phyloP scores from a whole-genome alignment of 179 eudicot genomes.

The Actinidia chinensis region DNA sequence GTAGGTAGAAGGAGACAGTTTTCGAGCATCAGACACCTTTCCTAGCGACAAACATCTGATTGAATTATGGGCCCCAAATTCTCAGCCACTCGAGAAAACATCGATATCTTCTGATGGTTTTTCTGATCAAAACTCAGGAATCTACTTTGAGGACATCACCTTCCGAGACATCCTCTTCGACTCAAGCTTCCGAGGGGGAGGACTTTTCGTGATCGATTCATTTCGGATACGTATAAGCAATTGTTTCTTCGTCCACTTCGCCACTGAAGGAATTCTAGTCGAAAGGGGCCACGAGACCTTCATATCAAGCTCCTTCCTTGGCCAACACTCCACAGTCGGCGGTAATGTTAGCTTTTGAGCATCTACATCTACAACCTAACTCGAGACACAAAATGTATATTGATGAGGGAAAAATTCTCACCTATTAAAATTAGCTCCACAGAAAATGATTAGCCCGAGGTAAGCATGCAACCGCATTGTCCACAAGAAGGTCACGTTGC shows the following conservation, averaged over 20 bases:
- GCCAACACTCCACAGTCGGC: conserved; percentile 56
- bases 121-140: conserved; percentile 9
- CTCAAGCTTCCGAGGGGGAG: conserved; percentile 48
- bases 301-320: conserved; percentile 49
- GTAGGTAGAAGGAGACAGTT: conserved; percentile 58
- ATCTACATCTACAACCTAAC: too few species aligned
- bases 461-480: too few species aligned
- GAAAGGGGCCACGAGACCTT: conserved; percentile 62
- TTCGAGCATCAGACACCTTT: conserved; percentile 54
- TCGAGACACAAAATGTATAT: too few species aligned
- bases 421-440: too few species aligned
- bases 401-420: too few species aligned
- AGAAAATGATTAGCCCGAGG: too few species aligned
- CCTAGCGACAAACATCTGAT: conserved; percentile 47
- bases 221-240: conserved; percentile 46
- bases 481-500: too few species aligned
- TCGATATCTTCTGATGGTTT: not conserved
- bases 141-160: conserved; percentile 53
- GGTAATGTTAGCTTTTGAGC: too few species aligned
- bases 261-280: conserved; percentile 50
- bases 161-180: conserved; percentile 66
- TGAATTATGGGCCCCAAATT: conserved; percentile 39
- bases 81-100: conserved; percentile 14
- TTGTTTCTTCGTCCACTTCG: conserved; percentile 59
- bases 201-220: conserved; percentile 38